Evolutionary conservation across 2,329 filamentous ascomycete species (phyloP).

Genomic region (Tolypocladium paradoxum): DNA sequence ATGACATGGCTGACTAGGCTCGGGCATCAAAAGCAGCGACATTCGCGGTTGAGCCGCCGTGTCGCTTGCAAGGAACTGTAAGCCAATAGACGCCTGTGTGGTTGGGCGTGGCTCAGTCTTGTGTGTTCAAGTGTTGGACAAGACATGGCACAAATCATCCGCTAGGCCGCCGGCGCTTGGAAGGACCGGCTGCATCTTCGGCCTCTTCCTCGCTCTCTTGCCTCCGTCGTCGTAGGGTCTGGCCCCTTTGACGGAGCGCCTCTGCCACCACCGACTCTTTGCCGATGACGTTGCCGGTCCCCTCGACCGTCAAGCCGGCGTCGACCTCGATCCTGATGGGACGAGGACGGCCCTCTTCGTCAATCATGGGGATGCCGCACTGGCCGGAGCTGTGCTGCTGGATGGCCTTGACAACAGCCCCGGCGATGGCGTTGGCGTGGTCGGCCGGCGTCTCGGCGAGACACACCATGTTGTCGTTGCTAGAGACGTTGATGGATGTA

Average conservation of each 20-base stretch:
- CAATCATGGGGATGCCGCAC: conserved; percentile 34
- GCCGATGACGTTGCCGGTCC: conserved; percentile 33
- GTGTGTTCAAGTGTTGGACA: not conserved
- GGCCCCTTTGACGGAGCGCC: conserved; percentile 12
- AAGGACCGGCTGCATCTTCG: conserved; percentile 3
- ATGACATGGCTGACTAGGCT: not conserved
- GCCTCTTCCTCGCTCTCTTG: conserved; percentile 8
- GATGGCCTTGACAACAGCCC: conserved; percentile 33
- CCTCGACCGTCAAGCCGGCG: conserved; percentile 33
- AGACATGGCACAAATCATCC: not conserved
- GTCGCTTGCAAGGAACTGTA: not conserved
- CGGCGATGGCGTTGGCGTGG: conserved; percentile 31
- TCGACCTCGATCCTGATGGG: conserved; percentile 32
- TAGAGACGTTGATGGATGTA: conserved; percentile 33
- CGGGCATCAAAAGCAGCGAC: not conserved
- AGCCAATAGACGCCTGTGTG: not conserved
- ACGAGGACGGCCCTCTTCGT: conserved; percentile 30
- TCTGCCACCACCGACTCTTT: conserved; percentile 17
- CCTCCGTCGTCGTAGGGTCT: conserved; percentile 10
- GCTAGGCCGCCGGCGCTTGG: not conserved
- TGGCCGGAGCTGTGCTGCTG: conserved; percentile 27
- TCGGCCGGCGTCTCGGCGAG: conserved; percentile 26
- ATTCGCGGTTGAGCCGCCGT: too few species aligned
- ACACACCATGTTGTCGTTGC: conserved; percentile 38
- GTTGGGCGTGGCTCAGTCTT: not conserved